phyloP scores from a whole-genome alignment of 2,329 filamentous ascomycete genomes.

The Pseudogymnoascus sp. region DNA sequence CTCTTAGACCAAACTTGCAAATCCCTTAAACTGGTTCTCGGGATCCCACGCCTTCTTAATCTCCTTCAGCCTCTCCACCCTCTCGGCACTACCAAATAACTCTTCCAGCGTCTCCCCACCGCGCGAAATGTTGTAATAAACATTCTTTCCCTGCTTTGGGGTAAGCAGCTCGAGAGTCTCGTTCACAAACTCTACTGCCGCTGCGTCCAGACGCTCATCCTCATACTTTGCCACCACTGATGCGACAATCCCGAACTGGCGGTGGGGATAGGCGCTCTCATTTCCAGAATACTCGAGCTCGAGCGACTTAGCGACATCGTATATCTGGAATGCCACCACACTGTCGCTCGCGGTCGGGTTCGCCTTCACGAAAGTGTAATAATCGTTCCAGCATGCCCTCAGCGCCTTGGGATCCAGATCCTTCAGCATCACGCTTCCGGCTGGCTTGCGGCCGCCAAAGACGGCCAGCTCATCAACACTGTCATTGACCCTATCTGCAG shows the following conservation, averaged over 20 bases:
- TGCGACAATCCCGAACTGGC: neutral
- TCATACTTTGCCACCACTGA: neutral
- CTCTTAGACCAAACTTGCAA: neutral
- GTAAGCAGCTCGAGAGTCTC: neutral
- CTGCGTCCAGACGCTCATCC: neutral
- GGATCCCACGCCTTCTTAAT: slow-evolving; percentile 26
- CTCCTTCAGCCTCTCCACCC: slow-evolving; percentile 19
- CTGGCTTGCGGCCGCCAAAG: neutral
- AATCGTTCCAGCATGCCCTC: neutral
- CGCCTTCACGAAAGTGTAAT: neutral
- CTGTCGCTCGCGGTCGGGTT: neutral
- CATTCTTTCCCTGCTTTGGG: neutral
- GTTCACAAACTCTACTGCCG: neutral
- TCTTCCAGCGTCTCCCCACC: neutral
- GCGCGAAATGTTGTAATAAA: neutral
- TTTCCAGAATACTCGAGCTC: neutral
- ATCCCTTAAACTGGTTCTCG: neutral
- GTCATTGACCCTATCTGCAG: neutral
- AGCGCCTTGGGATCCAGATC: neutral
- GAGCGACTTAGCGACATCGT: neutral
- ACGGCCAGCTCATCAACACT: neutral
- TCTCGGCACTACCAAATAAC: neutral
- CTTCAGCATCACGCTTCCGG: neutral
- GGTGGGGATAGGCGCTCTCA: neutral
- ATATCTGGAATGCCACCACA: neutral